Conservation (phyloP, 1,284 basidiomycete species). For the Ustilago loliicola region DNA sequence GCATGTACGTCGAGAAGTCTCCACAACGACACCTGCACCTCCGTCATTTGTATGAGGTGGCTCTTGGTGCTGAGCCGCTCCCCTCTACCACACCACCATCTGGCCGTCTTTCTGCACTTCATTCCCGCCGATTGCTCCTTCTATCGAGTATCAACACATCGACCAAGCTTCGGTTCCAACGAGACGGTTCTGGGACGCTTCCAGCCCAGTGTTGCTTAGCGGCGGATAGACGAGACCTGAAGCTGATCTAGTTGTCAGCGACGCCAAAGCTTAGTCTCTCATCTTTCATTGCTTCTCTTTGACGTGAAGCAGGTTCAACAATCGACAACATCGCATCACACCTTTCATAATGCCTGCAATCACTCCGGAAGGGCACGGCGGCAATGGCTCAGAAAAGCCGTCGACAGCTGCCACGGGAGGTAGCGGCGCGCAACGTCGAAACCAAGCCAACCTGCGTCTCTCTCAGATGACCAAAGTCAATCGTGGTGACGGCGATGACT, state of each 20-base stretch:
- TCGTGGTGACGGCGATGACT: conserved; percentile 27
- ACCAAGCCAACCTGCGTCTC: conserved; percentile 27
- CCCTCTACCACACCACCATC: not conserved
- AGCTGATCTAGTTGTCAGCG: not conserved
- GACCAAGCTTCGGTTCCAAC: not conserved
- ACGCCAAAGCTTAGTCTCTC: not conserved
- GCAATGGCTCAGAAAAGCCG: conserved; percentile 17
- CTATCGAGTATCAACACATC: not conserved
- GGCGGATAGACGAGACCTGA: not conserved
- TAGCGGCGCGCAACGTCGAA: conserved; percentile 23
- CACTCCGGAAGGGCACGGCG: not conserved
- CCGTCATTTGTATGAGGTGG: not conserved
- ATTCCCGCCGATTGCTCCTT: not conserved
- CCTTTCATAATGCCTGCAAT: conserved; percentile 13
- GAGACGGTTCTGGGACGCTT: not conserved
- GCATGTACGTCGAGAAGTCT: conserved; percentile 16
- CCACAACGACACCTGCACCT: conserved; percentile 1
- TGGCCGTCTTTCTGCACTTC: not conserved
- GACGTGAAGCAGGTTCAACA: not conserved
- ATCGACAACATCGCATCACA: not conserved
- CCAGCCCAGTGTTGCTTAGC: not conserved
- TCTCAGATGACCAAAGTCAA: conserved; percentile 50
- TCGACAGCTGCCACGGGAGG: conserved; percentile 3
- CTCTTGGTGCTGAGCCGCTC: not conserved
- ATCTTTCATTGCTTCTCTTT: not conserved